Conservation (phyloP, 306 rosid genomes). For the Sophora flavescens region DNA sequence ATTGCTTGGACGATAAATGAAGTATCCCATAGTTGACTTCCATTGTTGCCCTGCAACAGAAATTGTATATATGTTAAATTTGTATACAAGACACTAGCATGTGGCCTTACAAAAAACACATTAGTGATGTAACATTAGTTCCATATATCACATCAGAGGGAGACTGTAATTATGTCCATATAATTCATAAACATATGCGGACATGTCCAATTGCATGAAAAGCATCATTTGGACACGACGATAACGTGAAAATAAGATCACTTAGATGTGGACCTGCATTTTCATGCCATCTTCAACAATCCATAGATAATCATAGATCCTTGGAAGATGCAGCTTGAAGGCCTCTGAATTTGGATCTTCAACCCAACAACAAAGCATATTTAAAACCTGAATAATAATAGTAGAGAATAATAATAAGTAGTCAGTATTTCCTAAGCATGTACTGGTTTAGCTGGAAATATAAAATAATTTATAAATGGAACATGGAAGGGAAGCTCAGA, state of each 20-base stretch:
- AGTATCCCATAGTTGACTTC: constrained; percentile 97
- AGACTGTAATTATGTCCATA: constrained; percentile 13
- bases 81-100: no score
- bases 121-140: no score
- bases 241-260: constrained; percentile 47
- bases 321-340: constrained; percentile 87
- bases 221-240: constrained; percentile 31
- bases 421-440: constrained; percentile 34
- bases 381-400: constrained; percentile 68
- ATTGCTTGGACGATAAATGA: constrained; percentile 89
- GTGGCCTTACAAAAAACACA: no score
- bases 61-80: constrained; percentile 19
- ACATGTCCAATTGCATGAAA: constrained; percentile 37
- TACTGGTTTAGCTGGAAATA: constrained; percentile 11
- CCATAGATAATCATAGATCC: constrained; percentile 88
- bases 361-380: constrained; percentile 90
- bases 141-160: no score
- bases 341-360: constrained; percentile 93
- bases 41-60: constrained; percentile 89
- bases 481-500: constrained; percentile 28
- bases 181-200: constrained; percentile 42
- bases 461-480: constrained; percentile 13
- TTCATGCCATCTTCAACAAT: constrained; percentile 97
- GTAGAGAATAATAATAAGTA: constrained; percentile 38
- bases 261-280: constrained; percentile 71